Evolutionary conservation across 352 stramenopile species (phyloP), one percentile per base, ranked within the genome.

Genomic region (Pythium periplocum): DNA sequence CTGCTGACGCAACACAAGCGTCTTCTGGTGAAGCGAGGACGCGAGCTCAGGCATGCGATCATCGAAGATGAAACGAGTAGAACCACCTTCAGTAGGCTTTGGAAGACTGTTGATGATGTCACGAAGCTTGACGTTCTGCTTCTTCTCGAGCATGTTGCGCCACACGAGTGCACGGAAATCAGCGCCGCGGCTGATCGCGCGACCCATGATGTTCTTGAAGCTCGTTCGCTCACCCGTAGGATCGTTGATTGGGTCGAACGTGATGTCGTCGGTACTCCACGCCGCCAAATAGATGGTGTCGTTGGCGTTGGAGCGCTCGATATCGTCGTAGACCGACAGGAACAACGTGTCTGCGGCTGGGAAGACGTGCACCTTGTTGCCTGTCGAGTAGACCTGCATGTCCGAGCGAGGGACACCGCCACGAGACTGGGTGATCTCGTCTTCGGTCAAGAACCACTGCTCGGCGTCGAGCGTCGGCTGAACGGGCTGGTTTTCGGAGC

Each of bases 231-330:
- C 51, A 2, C 83, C 35, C 8, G 71, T 64, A 40, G 64, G 51
- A 2, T 66, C 57, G 12, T 61, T 57, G n/a, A 55, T 41, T 4
- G 78, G 78, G n/a, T 73, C 69, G 33, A 89, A 78, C 4, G 68
- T 59, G 2, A 89, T 63, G 53, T 89, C 69, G 50, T 78, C 78
- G 8, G 80, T 73, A 17, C 70, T 78, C 78, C 78, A 89, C 39
- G 69, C 78, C 0, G 74, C 72, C 30, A 86, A 57, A 17, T 71
- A 86, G 40, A 87, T 64, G 31, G 68, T 64, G 48, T 72, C 43
- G 47, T 81, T 58, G 10, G 50, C 34, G 6, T 59, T 63, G 1
- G 64, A 67, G 8, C 59, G 52, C 33, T 62, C 37, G 37, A 86
- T 61, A 39, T 86, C 73, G 12, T 73, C 56, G 41, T 73, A 77